Percentiles rank a stretch among this genome's conserved stretches.
These are phyloP conservation scores for Harrya chromipes DNA, from an alignment of 768 basidiomycete species.

Conservation along the genomic window DNA sequence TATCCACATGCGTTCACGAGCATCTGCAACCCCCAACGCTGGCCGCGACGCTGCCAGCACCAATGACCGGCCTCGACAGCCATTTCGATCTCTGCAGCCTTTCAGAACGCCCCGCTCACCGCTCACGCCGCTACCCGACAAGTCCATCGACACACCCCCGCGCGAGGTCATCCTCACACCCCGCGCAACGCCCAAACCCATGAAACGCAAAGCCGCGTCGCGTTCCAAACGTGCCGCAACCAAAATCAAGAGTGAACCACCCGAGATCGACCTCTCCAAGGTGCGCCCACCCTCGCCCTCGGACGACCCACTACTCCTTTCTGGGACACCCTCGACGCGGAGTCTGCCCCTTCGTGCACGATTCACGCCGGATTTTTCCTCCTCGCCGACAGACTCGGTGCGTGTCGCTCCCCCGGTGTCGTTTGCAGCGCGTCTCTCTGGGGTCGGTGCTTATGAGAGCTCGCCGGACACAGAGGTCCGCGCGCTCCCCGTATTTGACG, in stretches of 20 bases:
- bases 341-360: constrained; percentile 28
- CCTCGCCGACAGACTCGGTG: constrained; percentile 26
- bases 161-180: constrained; percentile 50
- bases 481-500: constrained; percentile 19
- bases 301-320: constrained; percentile 71
- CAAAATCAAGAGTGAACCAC: constrained; percentile 61
- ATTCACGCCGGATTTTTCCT: constrained; percentile 37
- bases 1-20: constrained; percentile 18
- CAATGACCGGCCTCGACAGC: constrained; percentile 12
- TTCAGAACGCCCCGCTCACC: constrained; percentile 5
- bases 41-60: neutral
- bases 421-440: constrained; percentile 24
- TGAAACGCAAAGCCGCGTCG: constrained; percentile 34
- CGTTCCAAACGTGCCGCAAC: constrained; percentile 19
- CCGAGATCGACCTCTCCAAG: constrained; percentile 54
- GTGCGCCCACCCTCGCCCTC: constrained; percentile 72
- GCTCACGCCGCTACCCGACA: constrained; percentile 44
- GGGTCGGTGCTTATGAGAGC: neutral
- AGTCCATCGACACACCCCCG: constrained; percentile 53
- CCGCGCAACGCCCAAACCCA: constrained; percentile 35
- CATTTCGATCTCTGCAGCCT: constrained; percentile 19
- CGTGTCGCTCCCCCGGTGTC: constrained; percentile 2
- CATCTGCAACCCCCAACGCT: constrained; percentile 5
- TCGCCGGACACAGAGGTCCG: constrained; percentile 1
- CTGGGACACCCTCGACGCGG: constrained; percentile 36